These are phyloP conservation scores for Scheffersomyces spartinae DNA, from an alignment of 805 yeast species.

Conservation along the genomic window DNA sequence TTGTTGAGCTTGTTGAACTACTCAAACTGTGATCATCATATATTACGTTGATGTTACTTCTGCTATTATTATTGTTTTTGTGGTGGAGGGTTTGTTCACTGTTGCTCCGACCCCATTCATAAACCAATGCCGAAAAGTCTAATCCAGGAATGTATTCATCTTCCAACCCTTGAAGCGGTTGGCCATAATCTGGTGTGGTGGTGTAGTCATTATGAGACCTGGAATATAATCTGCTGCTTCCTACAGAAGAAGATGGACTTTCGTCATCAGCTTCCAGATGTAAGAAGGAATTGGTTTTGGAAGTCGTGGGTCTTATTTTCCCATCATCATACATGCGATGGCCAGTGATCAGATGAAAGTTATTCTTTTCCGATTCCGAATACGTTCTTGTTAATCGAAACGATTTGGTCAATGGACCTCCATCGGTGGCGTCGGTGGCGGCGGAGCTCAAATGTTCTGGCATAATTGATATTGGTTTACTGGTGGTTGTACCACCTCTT, in stretches of 20 bases:
- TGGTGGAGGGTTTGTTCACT: no score
- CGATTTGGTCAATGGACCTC: no score
- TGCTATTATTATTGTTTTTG: no score
- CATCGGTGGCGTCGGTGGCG: no score
- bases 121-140: no score
- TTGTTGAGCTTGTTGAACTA: no score
- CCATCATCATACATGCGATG: constrained; percentile 43
- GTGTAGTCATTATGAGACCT: constrained; percentile 4
- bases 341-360: constrained; percentile 46
- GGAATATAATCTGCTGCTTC: constrained; percentile 5
- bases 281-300: constrained; percentile 5
- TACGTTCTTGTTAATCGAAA: constrained; percentile 42
- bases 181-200: neutral
- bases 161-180: constrained; percentile 35
- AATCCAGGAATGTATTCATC: constrained; percentile 73
- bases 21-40: no score
- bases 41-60: no score
- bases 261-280: constrained; percentile 1
- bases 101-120: no score
- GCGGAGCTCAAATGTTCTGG: no score
- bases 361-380: constrained; percentile 55
- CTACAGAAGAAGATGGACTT: constrained; percentile 5
- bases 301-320: constrained; percentile 31
- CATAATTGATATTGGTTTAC: no score
- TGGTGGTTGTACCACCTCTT: no score